Evolutionary conservation across 1,139 yeast species (phyloP).

Genomic region (Wickerhamomyces sp.): DNA sequence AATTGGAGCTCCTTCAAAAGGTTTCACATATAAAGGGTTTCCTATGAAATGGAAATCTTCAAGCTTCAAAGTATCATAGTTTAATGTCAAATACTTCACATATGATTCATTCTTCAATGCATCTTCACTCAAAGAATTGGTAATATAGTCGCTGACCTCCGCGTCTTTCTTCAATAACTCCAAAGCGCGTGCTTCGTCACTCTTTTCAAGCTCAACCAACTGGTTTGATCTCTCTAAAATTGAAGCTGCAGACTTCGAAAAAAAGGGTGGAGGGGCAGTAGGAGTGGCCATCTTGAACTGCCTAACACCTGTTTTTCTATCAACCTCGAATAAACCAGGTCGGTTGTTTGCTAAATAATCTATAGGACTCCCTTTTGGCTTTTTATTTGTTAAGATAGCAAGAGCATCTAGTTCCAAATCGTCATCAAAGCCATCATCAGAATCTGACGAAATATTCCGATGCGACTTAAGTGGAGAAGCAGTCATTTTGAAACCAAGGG

Average conservation of each 20-base stretch:
- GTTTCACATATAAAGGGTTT: slow-evolving; percentile 3
- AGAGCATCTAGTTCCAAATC: slow-evolving; percentile 7
- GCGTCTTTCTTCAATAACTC: slow-evolving; percentile 7
- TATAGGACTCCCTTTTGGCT: background rate
- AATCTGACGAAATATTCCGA: no score
- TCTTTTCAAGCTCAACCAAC: slow-evolving; percentile 7
- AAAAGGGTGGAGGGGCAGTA: slow-evolving; percentile 4
- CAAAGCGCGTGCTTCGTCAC: slow-evolving; percentile 12
- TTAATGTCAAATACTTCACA: slow-evolving; percentile 9
- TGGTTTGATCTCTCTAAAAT: slow-evolving; percentile 9
- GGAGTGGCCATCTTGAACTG: slow-evolving; percentile 8
- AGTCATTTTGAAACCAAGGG: no score
- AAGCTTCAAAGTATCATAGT: slow-evolving; percentile 6
- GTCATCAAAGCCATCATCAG: no score
- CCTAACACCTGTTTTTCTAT: slow-evolving; percentile 4
- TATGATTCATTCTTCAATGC: slow-evolving; percentile 10
- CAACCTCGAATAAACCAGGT: slow-evolving; percentile 9
- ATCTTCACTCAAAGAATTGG: slow-evolving; percentile 6
- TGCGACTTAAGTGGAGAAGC: no score
- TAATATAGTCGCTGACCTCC: slow-evolving; percentile 4
- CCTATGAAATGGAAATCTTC: slow-evolving; percentile 14
- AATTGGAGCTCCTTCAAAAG: slow-evolving; percentile 1
- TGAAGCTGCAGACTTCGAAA: slow-evolving; percentile 2
- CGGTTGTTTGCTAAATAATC: slow-evolving; percentile 4
- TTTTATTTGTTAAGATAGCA: background rate